phyloP scores from a whole-genome alignment of 306 rosid species.

The Ormosia emarginata region DNA sequence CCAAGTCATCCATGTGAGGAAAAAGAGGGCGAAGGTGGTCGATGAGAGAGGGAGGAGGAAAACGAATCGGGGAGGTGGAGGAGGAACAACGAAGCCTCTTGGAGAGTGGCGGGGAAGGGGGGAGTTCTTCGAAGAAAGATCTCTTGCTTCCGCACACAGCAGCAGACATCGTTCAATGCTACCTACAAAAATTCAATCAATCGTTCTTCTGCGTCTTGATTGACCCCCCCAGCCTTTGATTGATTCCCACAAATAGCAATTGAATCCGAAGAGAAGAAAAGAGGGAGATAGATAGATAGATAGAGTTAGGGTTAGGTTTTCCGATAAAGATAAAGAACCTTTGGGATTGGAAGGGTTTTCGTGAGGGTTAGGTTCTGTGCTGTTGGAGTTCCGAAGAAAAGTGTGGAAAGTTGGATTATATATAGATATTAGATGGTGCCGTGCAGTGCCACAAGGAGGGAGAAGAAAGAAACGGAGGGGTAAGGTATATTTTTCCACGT shows the following conservation, averaged over 20 bases:
- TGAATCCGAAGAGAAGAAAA: not conserved
- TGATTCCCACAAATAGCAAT: not conserved
- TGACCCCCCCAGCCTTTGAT: not conserved
- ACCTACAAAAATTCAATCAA: conserved; percentile 6
- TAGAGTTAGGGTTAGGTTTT: conserved; percentile 27
- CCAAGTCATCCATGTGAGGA: conserved; percentile 79
- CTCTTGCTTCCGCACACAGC: conserved; percentile 98
- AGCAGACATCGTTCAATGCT: conserved; percentile 81
- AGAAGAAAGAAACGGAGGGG: not conserved
- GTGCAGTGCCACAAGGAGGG: not conserved
- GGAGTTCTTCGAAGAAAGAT: conserved; percentile 95
- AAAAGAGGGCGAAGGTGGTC: conserved; percentile 70
- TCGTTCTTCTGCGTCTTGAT: not conserved
- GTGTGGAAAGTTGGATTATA: not conserved
- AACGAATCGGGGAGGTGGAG: conserved; percentile 72
- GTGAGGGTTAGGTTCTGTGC: conserved; percentile 31
- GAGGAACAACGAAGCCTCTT: conserved; percentile 93
- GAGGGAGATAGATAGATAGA: too few relatives aligned
- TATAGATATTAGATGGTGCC: not conserved
- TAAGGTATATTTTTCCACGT: not conserved
- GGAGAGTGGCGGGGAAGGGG: conserved; percentile 79
- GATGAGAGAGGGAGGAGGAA: conserved; percentile 48
- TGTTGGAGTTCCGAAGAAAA: not conserved
- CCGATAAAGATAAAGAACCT: conserved; percentile 1
- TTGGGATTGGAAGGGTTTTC: not conserved